These are phyloP conservation scores for Pleodorina starrii DNA, from an alignment of 139 green algal genomes.

Conservation along the genomic window DNA sequence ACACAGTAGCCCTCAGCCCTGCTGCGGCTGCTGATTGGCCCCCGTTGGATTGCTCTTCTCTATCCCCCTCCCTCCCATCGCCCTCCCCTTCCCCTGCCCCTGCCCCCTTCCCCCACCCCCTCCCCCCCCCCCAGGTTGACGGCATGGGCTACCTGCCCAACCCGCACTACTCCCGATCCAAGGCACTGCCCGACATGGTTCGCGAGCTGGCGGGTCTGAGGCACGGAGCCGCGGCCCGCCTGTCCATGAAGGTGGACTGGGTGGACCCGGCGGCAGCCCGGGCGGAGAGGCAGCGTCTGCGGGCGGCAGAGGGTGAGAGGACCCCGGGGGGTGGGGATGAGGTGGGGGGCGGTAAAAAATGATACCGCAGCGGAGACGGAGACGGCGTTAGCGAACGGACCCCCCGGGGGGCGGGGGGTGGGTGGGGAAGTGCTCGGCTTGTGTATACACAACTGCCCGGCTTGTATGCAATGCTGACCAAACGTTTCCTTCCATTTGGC, in stretches of 20 bases:
- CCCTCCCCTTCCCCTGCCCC: no score
- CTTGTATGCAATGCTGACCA: neutral
- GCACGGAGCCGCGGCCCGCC: neutral
- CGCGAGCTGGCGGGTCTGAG: constrained; percentile 13
- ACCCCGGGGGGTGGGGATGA: neutral
- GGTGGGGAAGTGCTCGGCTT: no score
- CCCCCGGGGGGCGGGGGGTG: no score
- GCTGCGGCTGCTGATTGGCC: neutral
- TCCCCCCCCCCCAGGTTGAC: constrained; percentile 68
- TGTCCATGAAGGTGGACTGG: constrained; percentile 36
- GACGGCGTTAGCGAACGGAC: no score
- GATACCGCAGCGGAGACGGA: no score
- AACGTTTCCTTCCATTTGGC: neutral
- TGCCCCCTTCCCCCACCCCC: no score
- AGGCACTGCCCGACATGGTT: constrained; percentile 53
- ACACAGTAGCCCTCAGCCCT: no score
- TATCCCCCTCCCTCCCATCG: no score
- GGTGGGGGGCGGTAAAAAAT: no score
- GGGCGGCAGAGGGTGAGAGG: constrained; percentile 38
- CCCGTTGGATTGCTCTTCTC: no score
- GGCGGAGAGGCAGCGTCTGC: constrained; percentile 51
- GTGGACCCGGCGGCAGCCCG: neutral
- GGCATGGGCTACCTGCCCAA: constrained; percentile 91
- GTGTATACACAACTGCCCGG: no score
- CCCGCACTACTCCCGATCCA: constrained; percentile 75